Conservation (phyloP, 257 asterid genomes). For the Lithospermum erythrorhizon region DNA sequence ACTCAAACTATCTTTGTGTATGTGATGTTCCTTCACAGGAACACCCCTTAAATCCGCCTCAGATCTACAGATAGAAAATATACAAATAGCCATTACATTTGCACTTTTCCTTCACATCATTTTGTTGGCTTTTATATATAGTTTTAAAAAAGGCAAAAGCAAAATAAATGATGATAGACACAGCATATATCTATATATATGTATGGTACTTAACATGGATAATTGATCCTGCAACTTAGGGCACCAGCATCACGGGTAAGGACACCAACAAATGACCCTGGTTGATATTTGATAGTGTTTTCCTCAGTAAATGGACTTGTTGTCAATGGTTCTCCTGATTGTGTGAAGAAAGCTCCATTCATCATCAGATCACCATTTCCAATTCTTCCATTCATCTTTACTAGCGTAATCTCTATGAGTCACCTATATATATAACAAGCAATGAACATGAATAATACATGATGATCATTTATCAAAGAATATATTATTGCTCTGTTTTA, state of each 20-base stretch:
- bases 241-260: slow-evolving; percentile 62
- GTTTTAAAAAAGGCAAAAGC: too few species aligned
- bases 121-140: too few species aligned
- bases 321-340: slow-evolving; percentile 41
- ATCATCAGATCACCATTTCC: slow-evolving; percentile 73
- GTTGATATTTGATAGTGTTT: slow-evolving; percentile 30
- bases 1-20: too few species aligned
- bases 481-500: too few species aligned
- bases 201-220: slow-evolving; percentile 10
- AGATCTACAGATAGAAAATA: too few species aligned
- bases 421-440: slow-evolving; percentile 23
- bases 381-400: slow-evolving; percentile 33
- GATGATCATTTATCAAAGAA: too few species aligned
- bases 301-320: slow-evolving; percentile 16
- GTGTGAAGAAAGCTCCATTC: slow-evolving; percentile 59
- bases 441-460: too few species aligned
- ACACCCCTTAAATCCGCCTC: too few species aligned
- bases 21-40: too few species aligned
- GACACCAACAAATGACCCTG: slow-evolving; percentile 50
- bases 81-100: too few species aligned
- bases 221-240: slow-evolving; percentile 31
- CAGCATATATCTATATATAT: neutral
- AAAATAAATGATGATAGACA: too few species aligned
- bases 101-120: too few species aligned
- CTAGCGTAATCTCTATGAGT: slow-evolving; percentile 34